Evolutionary conservation across 108 stramenopile genomes (phyloP), one percentile per base, ranked within the genome.

Genomic region (Fistulifera pelliculosa): DNA sequence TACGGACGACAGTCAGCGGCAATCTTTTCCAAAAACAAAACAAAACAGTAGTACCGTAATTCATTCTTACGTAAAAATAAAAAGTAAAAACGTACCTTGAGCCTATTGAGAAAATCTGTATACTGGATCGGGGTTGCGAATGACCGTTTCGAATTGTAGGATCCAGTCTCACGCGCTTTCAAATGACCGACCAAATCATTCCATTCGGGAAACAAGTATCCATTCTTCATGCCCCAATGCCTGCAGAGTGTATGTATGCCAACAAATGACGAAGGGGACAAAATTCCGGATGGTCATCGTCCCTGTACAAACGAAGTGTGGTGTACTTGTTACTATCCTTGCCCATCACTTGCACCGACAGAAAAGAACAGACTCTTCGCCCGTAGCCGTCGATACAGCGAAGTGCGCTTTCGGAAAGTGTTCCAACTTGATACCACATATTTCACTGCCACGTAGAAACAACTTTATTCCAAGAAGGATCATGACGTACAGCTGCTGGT

Each of bases 251-350:
- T 2, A 51, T 16, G 50, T 51, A 51, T 6, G n/a, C 18, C n/a
- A 51, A 26, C 26, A 51, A 26, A 51, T 26, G 22, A 8, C 50
- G 22, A 22, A 51, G 11, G 22, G 50, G 50, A 24, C 50, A 51
- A n/a, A 51, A 51, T n/a, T 51, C 50, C 22, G 50, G 50, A 51
- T 26, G n/a, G 18, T 51, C 50, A 27, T 51, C 50, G 24, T 51
- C 25, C 6, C 26, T 2, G 7, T 16, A 51, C 2, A 51, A 4
- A 18, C 24, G 18, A 6, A 51, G n/a, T 22, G 6, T n/a, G 3
- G 24, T 24, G n/a, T 18, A 24, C 21, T 26, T 2, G 21, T 23
- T 16, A 19, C 24, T 24, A 26, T 27, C 24, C 21, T 51, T 51
- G 5, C 50, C 50, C 24, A 23, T 22, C 11, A 51, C 24, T 24